These are phyloP conservation scores for Pythium rhizo-oryzae DNA, from an alignment of 352 stramenopile genomes.

Conservation along the genomic window DNA sequence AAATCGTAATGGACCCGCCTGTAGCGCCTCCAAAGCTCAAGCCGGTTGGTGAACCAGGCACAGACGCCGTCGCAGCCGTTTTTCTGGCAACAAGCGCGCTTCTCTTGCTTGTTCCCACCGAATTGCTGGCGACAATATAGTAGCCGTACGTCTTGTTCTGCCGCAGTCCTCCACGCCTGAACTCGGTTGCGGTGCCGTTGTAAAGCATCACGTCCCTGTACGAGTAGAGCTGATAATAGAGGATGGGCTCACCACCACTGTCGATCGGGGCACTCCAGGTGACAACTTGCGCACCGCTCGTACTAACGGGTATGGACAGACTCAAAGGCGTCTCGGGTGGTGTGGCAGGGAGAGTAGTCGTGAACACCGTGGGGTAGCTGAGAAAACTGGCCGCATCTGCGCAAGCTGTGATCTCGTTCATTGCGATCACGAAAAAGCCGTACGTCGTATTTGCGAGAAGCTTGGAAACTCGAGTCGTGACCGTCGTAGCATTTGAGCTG, in stretches of 20 bases:
- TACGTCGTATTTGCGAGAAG: conserved; percentile 56
- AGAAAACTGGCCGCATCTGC: conserved; percentile 31
- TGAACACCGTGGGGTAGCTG: conserved; percentile 38
- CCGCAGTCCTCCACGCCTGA: conserved; percentile 35
- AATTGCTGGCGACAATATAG: conserved; percentile 44
- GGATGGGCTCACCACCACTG: conserved; percentile 33
- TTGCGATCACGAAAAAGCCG: conserved; percentile 46
- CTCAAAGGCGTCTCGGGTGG: conserved; percentile 39
- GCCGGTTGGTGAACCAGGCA: conserved; percentile 35
- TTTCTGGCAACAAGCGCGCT: conserved; percentile 25
- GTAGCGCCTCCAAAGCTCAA: conserved; percentile 8
- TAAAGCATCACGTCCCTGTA: conserved; percentile 37
- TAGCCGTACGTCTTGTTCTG: conserved; percentile 54
- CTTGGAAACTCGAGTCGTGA: conserved; percentile 42
- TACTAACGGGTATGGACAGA: conserved; percentile 36
- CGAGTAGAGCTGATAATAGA: conserved; percentile 46
- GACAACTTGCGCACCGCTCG: conserved; percentile 49
- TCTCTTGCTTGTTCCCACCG: conserved; percentile 37
- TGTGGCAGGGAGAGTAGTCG: conserved; percentile 34
- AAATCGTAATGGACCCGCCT: conserved; percentile 48
- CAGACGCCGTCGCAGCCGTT: conserved; percentile 29
- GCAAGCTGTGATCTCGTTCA: conserved; percentile 64
- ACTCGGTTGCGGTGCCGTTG: conserved; percentile 43
- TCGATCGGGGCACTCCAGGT: conserved; percentile 45
- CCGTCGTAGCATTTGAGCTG: conserved; percentile 21